phyloP scores from a whole-genome alignment of 176 grass and related monocot species.

The Juncus effusus region DNA sequence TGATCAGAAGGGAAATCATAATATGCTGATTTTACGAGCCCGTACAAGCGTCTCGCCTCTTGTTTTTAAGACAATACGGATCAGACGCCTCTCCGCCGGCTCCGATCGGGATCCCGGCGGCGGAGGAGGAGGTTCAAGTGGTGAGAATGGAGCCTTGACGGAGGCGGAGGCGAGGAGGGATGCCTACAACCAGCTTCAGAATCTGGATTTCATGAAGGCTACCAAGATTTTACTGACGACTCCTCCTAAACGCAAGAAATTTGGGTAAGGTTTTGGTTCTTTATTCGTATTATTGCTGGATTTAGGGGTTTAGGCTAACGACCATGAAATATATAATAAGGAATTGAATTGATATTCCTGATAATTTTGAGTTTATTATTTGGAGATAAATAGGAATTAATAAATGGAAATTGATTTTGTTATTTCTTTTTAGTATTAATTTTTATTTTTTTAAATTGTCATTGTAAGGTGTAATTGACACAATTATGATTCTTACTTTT shows the following conservation, averaged over 20 bases:
- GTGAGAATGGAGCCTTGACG: not conserved
- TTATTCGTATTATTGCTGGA: not conserved
- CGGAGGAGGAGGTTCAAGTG: not conserved
- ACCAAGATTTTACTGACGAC: slow-evolving; percentile 27
- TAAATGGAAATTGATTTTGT: not conserved
- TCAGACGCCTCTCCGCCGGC: not conserved
- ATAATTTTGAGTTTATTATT: not conserved
- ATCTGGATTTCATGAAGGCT: slow-evolving; percentile 41
- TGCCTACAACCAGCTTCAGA: slow-evolving; percentile 29
- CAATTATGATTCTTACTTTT: too few relatives aligned
- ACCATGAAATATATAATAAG: not conserved
- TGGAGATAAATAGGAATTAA: not conserved
- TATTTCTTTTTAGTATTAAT: too few relatives aligned
- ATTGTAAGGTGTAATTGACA: too few relatives aligned
- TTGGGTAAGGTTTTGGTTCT: slow-evolving; percentile 29
- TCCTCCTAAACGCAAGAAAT: slow-evolving; percentile 36
- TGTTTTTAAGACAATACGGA: too few relatives aligned
- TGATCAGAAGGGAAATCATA: too few relatives aligned
- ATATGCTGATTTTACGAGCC: too few relatives aligned
- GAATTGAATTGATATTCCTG: not conserved
- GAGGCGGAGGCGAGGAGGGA: slow-evolving; percentile 28
- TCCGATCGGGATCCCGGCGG: not conserved
- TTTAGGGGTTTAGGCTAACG: slow-evolving; percentile 2
- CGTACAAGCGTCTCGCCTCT: too few relatives aligned
- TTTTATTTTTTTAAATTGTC: too few relatives aligned